A percentile compares a stretch with the other conserved stretches of the same genome.
These are phyloP conservation scores for Solanum acaule DNA, from an alignment of 257 asterid genomes.

Conservation along the genomic window DNA sequence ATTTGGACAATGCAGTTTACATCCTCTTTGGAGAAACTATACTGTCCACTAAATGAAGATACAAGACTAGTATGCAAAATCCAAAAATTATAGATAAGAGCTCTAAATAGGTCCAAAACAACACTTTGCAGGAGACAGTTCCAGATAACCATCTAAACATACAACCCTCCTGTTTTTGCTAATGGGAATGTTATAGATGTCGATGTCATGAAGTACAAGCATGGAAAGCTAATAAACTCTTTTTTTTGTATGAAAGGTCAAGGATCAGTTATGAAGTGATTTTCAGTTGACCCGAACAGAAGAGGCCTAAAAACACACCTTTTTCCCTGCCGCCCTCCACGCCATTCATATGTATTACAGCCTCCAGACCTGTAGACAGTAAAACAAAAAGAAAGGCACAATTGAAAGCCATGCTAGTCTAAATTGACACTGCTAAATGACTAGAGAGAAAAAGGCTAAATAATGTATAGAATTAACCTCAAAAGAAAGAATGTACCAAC, in stretches of 20 bases:
- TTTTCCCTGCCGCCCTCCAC: slow-evolving; percentile 53
- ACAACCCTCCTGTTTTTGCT: background rate
- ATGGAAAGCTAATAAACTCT: background rate
- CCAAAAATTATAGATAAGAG: background rate
- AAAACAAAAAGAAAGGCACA: background rate
- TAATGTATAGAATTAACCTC: background rate
- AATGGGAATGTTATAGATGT: background rate
- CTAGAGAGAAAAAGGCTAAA: background rate
- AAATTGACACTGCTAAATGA: background rate
- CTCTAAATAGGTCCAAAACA: background rate
- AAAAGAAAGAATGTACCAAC: background rate
- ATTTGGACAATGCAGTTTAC: background rate
- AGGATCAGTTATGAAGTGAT: background rate
- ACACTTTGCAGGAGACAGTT: background rate
- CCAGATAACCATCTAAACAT: background rate
- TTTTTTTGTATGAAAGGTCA: background rate
- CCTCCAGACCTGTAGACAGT: slow-evolving; percentile 11
- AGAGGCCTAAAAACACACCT: slow-evolving; percentile 26
- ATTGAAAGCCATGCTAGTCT: background rate
- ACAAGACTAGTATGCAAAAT: background rate
- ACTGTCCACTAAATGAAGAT: background rate
- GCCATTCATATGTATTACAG: slow-evolving; percentile 49
- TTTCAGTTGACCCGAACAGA: background rate
- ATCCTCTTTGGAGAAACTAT: background rate
- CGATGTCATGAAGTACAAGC: background rate